Conservation (phyloP, 139 green algal species). For the Haematococcus sp. region DNA sequence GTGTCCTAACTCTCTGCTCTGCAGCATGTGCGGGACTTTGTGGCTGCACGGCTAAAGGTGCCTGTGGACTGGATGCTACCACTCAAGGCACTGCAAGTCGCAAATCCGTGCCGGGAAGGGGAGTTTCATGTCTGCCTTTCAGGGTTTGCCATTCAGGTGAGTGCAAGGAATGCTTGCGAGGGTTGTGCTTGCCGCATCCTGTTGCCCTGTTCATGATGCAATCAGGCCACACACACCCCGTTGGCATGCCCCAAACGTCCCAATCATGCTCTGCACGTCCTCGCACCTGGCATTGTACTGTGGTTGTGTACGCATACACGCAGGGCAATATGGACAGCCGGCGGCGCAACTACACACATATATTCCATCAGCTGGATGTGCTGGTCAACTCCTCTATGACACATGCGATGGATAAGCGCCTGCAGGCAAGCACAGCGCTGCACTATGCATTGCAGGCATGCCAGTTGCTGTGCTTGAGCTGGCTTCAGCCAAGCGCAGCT, state of each 20-base stretch:
- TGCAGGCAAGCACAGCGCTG: too few species aligned
- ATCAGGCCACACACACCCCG: too few species aligned
- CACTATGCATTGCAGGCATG: too few species aligned
- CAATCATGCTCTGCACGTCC: too few species aligned
- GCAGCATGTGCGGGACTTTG: constrained; percentile 4
- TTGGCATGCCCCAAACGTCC: too few species aligned
- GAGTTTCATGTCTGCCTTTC: constrained; percentile 4
- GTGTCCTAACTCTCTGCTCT: too few species aligned
- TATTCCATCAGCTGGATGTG: constrained; percentile 16
- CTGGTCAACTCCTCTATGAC: constrained; percentile 5
- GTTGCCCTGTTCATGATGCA: too few species aligned
- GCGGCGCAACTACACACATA: constrained; percentile 23
- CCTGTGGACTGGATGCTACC: constrained; percentile 18
- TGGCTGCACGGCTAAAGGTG: constrained; percentile 1
- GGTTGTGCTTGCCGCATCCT: background rate
- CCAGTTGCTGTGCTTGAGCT: too few species aligned
- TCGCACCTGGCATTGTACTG: too few species aligned
- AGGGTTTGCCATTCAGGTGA: constrained; percentile 18
- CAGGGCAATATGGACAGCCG: constrained; percentile 25
- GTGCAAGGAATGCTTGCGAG: background rate
- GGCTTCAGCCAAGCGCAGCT: too few species aligned
- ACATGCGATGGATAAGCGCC: background rate
- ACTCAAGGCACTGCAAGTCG: background rate
- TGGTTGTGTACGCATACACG: background rate
- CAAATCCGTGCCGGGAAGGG: background rate